These are phyloP conservation scores for Rhizopogon roseolus DNA, from an alignment of 768 basidiomycete species.

Conservation along the genomic window DNA sequence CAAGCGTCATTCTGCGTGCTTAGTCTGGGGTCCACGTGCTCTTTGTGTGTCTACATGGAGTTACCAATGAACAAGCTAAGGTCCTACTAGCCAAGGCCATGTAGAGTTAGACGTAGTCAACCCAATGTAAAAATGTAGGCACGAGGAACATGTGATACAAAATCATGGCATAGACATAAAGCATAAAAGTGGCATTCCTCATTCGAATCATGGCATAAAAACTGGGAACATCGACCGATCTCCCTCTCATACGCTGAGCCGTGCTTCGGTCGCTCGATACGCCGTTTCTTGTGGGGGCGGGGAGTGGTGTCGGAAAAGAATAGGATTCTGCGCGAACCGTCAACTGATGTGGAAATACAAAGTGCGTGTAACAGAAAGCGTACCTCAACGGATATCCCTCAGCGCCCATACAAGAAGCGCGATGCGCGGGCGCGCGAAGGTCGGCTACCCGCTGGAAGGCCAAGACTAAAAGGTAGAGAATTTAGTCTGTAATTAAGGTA, in stretches of 20 bases:
- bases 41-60: not conserved
- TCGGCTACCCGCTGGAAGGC: constrained; percentile 41
- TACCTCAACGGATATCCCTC: constrained; percentile 54
- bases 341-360: not conserved
- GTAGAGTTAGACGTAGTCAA: not conserved
- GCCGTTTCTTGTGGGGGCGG: constrained; percentile 68
- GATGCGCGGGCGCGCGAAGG: constrained; percentile 60
- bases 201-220: not conserved
- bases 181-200: not conserved
- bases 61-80: not conserved
- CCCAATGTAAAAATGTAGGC: not conserved
- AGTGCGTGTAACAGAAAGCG: constrained; percentile 5
- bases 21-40: not conserved
- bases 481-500: constrained; percentile 8
- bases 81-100: not conserved
- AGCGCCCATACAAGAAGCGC: constrained; percentile 66
- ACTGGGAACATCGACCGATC: constrained; percentile 17
- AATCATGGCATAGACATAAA: not conserved
- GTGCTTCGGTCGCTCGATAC: constrained; percentile 71
- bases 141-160: not conserved
- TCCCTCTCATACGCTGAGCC: constrained; percentile 63
- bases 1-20: not conserved
- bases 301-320: constrained; percentile 49
- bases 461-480: constrained; percentile 17
- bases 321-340: constrained; percentile 13